phyloP scores from a whole-genome alignment of 257 asterid genomes.

The Ilex aquifolium region DNA sequence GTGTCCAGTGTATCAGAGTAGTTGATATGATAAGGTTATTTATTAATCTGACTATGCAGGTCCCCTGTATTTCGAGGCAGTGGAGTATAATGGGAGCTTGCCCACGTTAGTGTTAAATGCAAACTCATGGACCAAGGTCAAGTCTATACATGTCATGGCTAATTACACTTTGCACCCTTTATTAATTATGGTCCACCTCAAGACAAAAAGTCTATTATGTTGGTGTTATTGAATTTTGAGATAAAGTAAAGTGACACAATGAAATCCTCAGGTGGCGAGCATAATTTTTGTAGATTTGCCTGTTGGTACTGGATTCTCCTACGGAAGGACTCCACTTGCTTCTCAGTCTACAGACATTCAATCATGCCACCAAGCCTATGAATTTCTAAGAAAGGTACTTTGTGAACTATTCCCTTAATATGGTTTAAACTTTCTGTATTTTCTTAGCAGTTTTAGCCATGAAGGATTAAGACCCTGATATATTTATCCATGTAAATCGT shows the following conservation, averaged over 20 bases:
- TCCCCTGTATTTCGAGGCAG: slow-evolving; percentile 18
- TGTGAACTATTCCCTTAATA: not conserved
- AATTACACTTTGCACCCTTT: too few species aligned
- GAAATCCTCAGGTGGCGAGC: slow-evolving; percentile 22
- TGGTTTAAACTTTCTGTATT: too few species aligned
- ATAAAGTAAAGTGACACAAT: too few species aligned
- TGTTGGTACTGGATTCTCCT: slow-evolving; percentile 37
- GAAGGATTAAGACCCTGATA: too few species aligned
- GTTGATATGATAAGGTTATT: too few species aligned
- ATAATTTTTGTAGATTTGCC: slow-evolving; percentile 34
- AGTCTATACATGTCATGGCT: not conserved
- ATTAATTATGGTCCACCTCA: too few species aligned
- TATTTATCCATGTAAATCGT: too few species aligned
- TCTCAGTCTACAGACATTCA: slow-evolving; percentile 20
- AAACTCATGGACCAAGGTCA: slow-evolving; percentile 32
- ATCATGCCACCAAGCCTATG: slow-evolving; percentile 19
- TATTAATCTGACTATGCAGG: slow-evolving; percentile 10
- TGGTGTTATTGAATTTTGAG: too few species aligned
- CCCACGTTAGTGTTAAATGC: slow-evolving; percentile 25
- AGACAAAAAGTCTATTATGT: too few species aligned
- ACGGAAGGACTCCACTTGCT: slow-evolving; percentile 26
- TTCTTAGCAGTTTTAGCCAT: too few species aligned
- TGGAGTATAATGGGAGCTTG: slow-evolving; percentile 22
- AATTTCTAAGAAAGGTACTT: slow-evolving; percentile 33
- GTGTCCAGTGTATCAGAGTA: too few species aligned